Conservation (phyloP, 345 rosid genomes). For the Anastatica hierochuntica region DNA sequence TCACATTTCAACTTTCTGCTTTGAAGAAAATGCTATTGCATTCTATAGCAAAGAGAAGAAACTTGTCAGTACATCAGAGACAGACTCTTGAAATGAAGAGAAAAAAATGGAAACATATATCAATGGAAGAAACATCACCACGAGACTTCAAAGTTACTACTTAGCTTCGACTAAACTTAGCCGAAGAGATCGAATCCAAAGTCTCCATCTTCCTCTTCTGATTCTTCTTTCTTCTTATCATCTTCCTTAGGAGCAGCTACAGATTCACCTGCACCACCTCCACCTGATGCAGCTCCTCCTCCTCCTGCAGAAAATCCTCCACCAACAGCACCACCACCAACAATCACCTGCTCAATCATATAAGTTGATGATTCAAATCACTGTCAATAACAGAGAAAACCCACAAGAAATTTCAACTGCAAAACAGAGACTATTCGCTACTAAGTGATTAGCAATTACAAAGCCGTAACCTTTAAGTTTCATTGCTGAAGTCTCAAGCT, state of each 20-base stretch:
- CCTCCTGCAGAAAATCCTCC: conserved; percentile 42
- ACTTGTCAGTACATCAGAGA: no score
- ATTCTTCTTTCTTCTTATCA: conserved; percentile 48
- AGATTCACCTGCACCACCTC: conserved; percentile 34
- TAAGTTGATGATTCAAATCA: not conserved
- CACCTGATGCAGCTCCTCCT: conserved; percentile 27
- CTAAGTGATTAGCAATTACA: not conserved
- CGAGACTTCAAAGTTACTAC: no score
- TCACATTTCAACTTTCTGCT: no score
- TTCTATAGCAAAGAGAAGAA: no score
- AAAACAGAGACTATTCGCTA: not conserved
- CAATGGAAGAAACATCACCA: no score
- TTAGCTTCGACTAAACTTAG: no score
- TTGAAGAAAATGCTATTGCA: no score
- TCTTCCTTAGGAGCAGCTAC: conserved; percentile 39
- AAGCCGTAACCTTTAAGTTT: not conserved
- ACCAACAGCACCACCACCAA: conserved; percentile 34
- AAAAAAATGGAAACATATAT: no score
- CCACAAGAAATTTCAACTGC: not conserved
- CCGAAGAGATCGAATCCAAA: conserved; percentile 61
- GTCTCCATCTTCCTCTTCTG: conserved; percentile 52
- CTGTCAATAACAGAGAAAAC: no score
- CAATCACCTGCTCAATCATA: conserved; percentile 32
- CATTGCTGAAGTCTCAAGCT: not conserved
- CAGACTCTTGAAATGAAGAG: no score